phyloP scores from a whole-genome alignment of 1,139 yeast genomes.

The Candida sanyaensis region DNA sequence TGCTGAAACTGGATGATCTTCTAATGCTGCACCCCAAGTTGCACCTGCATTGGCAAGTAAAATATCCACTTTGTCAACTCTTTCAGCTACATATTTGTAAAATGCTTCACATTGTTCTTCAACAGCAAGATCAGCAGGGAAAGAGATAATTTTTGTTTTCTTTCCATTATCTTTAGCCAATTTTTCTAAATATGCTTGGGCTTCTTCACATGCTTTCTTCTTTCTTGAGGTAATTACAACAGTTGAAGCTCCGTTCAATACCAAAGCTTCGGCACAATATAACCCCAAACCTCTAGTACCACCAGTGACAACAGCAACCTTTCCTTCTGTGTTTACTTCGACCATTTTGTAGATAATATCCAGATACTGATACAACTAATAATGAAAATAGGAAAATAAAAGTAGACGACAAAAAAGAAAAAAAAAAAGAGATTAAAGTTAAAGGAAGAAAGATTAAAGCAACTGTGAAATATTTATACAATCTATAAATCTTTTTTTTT shows the following conservation, averaged over 20 bases:
- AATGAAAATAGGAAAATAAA: neutral
- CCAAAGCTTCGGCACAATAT: constrained; percentile 66
- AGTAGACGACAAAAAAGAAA: no score
- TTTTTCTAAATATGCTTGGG: constrained; percentile 53
- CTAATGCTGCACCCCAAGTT: constrained; percentile 73
- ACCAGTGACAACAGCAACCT: constrained; percentile 75
- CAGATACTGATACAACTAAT: neutral
- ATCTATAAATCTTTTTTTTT: neutral
- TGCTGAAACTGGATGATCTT: constrained; percentile 61
- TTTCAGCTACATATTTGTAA: constrained; percentile 40
- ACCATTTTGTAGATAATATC: constrained; percentile 30
- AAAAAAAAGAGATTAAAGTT: neutral
- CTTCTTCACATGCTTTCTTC: constrained; percentile 61
- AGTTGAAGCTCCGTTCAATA: constrained; percentile 62
- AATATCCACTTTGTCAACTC: constrained; percentile 55
- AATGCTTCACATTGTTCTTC: constrained; percentile 53
- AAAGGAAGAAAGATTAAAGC: neutral
- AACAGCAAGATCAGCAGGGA: constrained; percentile 63
- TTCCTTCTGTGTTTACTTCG: constrained; percentile 56
- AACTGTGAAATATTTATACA: neutral
- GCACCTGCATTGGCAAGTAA: constrained; percentile 82
- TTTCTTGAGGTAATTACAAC: constrained; percentile 72
- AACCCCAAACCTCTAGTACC: constrained; percentile 79
- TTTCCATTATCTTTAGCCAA: constrained; percentile 44
- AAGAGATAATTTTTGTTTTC: constrained; percentile 47